Evolutionary conservation across 2,329 filamentous ascomycete species (phyloP).

Genomic region (Myriosclerotinia scirpicola): DNA sequence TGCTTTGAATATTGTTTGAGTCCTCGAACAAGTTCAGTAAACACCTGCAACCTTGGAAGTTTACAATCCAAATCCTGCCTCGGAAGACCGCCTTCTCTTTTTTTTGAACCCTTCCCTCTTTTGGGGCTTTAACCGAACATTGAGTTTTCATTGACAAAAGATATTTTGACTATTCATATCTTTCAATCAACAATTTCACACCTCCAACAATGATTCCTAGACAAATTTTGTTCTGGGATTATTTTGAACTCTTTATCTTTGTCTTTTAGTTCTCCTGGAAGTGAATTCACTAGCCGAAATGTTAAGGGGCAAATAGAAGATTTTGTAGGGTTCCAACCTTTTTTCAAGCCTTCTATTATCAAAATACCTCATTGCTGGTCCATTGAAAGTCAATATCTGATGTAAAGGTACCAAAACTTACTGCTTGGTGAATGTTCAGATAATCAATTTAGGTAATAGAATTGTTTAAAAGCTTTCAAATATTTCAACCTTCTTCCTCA

Average conservation of each 20-base stretch:
- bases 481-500: too few relatives aligned
- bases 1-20: neutral
- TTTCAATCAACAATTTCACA: neutral
- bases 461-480: neutral
- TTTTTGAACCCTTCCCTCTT: neutral
- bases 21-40: neutral
- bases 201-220: neutral
- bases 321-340: neutral
- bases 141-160: neutral
- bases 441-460: fast-evolving
- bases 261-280: neutral
- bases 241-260: neutral
- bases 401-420: neutral
- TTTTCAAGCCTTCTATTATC: neutral
- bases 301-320: neutral
- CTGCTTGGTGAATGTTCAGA: neutral
- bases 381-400: neutral
- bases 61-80: neutral
- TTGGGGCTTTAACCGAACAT: neutral
- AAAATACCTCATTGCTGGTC: neutral
- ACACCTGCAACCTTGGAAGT: too few relatives aligned
- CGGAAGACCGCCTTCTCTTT: neutral
- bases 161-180: neutral
- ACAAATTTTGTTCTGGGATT: too few relatives aligned
- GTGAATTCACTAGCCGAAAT: neutral